These are phyloP conservation scores for Neurospora sp. DNA, from an alignment of 495 filamentous ascomycete species.

Conservation along the genomic window DNA sequence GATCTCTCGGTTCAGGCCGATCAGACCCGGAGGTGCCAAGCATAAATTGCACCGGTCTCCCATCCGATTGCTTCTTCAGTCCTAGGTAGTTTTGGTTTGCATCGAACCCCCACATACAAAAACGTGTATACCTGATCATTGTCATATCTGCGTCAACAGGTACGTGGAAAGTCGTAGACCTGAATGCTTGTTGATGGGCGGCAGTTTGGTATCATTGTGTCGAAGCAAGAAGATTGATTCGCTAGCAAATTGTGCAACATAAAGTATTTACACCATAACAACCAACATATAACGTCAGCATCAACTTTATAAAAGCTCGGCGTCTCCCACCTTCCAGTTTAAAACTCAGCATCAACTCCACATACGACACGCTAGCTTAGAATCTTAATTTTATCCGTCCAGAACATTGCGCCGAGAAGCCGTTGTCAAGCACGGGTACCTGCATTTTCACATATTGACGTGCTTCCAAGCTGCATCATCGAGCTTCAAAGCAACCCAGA, in stretches of 20 bases:
- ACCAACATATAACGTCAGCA: not conserved
- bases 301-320: not conserved
- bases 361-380: not conserved
- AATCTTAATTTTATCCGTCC: not conserved
- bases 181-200: not conserved
- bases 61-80: not conserved
- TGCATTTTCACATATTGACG: not conserved
- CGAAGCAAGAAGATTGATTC: not conserved
- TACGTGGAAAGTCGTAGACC: not conserved
- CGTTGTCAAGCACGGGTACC: not conserved
- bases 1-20: not conserved
- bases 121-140: not conserved
- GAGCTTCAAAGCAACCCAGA: not conserved
- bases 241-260: not conserved
- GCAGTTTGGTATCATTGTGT: not conserved
- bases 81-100: not conserved
- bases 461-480: not conserved
- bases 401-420: not conserved
- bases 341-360: not conserved
- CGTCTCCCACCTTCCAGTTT: not conserved
- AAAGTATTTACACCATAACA: not conserved
- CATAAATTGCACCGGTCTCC: not conserved
- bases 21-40: not conserved
- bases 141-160: not conserved
- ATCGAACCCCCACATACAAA: not conserved